phyloP scores from a whole-genome alignment of 1,139 yeast species.

The Candida mesenterica region DNA sequence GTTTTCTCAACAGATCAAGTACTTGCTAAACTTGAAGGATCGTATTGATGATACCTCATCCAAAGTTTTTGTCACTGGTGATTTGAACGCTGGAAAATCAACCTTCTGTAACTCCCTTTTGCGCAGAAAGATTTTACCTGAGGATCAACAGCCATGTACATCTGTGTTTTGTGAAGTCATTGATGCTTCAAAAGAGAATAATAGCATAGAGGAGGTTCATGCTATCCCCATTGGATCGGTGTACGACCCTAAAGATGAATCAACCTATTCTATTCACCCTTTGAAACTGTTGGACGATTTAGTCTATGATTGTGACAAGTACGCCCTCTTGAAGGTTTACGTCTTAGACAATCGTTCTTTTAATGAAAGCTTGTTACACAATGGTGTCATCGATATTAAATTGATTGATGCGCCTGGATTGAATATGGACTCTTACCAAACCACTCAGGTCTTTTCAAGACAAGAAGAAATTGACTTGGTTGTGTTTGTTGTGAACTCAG shows the following conservation, averaged over 20 bases:
- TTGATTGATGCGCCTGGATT: slow-evolving; percentile 97
- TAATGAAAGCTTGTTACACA: slow-evolving; percentile 71
- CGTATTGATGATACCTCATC: slow-evolving; percentile 91
- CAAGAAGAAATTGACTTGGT: slow-evolving; percentile 98
- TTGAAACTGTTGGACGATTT: slow-evolving; percentile 61
- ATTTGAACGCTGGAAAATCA: slow-evolving; percentile 93
- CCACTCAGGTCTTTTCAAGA: slow-evolving; percentile 91
- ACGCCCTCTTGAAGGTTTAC: slow-evolving; percentile 73
- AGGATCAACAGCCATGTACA: slow-evolving; percentile 97
- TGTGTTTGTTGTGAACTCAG: slow-evolving; percentile 94
- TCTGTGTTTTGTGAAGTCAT: slow-evolving; percentile 93
- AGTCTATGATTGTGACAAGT: slow-evolving; percentile 74
- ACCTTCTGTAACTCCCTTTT: slow-evolving; percentile 91
- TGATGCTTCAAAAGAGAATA: slow-evolving; percentile 72
- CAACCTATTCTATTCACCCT: slow-evolving; percentile 59
- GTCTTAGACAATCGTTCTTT: slow-evolving; percentile 72
- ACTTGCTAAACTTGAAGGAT: slow-evolving; percentile 69
- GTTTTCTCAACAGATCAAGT: slow-evolving; percentile 60
- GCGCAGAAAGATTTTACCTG: slow-evolving; percentile 78
- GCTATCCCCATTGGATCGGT: slow-evolving; percentile 69
- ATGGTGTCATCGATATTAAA: slow-evolving; percentile 90
- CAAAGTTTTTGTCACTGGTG: slow-evolving; percentile 95
- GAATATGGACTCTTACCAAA: slow-evolving; percentile 89
- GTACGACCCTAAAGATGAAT: slow-evolving; percentile 60
- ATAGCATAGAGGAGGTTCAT: slow-evolving; percentile 83